Conservation (phyloP, 176 grass and related monocot genomes). For the Poa annua region DNA sequence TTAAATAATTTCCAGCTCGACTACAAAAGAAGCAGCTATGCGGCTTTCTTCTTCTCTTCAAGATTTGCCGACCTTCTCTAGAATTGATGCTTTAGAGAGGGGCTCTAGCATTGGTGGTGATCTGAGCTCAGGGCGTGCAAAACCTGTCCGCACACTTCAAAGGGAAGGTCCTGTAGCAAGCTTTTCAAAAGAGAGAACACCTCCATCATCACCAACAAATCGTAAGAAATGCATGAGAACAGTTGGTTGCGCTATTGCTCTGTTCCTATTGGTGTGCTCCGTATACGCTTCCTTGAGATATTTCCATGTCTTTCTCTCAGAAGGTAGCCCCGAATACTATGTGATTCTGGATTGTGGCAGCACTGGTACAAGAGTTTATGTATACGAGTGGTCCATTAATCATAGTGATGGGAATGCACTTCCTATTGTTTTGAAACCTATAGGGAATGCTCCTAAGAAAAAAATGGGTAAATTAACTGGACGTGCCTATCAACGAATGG, state of each 20-base stretch:
- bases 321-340: conserved; percentile 81
- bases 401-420: conserved; percentile 62
- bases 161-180: conserved; percentile 65
- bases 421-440: conserved; percentile 77
- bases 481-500: conserved; percentile 90
- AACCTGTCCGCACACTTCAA: conserved; percentile 66
- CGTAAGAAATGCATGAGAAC: conserved; percentile 72
- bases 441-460: conserved; percentile 74
- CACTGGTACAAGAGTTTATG: conserved; percentile 90
- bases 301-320: conserved; percentile 71
- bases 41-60: conserved; percentile 84
- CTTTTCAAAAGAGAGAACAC: conserved; percentile 92
- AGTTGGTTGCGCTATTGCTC: conserved; percentile 46
- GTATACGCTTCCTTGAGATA: conserved; percentile 71
- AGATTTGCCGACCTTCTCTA: conserved; percentile 80
- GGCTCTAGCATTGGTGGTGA: conserved; percentile 58
- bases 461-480: conserved; percentile 70
- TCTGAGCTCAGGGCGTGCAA: conserved; percentile 57
- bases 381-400: conserved; percentile 88
- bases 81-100: conserved; percentile 63
- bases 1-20: conserved; percentile 11
- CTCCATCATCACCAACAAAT: conserved; percentile 81
- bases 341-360: conserved; percentile 99
- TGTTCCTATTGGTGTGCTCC: conserved; percentile 57
- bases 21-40: conserved; percentile 51